These are phyloP conservation scores for Lachancea sp. DNA, from an alignment of 805 yeast genomes.

Conservation along the genomic window DNA sequence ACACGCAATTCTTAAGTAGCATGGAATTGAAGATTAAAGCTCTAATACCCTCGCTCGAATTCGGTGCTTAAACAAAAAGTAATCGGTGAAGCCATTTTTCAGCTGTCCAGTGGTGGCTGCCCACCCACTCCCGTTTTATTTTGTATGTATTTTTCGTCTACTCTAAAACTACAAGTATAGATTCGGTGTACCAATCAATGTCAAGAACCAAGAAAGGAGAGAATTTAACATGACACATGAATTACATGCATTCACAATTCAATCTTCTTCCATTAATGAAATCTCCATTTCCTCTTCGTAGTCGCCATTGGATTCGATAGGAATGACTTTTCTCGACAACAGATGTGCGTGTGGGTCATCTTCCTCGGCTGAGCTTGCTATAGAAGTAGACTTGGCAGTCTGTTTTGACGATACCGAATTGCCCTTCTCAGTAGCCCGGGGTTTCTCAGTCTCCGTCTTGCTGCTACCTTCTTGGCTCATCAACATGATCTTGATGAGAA, in stretches of 20 bases:
- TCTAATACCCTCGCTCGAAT: no score
- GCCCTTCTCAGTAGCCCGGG: neutral
- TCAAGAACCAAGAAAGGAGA: neutral
- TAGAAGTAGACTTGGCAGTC: neutral
- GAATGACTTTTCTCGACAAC: slow-evolving; percentile 9
- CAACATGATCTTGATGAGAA: slow-evolving; percentile 8
- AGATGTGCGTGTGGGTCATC: slow-evolving; percentile 3
- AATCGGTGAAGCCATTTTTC: no score
- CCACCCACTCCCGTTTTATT: neutral
- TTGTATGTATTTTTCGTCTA: neutral
- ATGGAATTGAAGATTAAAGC: no score
- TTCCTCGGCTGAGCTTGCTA: neutral
- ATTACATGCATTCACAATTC: neutral
- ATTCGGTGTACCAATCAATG: neutral
- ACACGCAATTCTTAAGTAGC: no score
- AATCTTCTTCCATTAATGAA: slow-evolving; percentile 10
- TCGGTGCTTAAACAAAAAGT: no score
- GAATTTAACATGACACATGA: no score
- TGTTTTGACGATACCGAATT: no score
- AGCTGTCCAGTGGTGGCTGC: no score
- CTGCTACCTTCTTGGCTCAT: slow-evolving; percentile 4
- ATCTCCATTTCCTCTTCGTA: slow-evolving; percentile 10
- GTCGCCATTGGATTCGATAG: slow-evolving; percentile 4
- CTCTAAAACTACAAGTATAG: neutral
- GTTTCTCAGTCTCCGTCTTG: neutral